These are phyloP conservation scores for Aspergillus avenaceus DNA, from an alignment of 495 filamentous ascomycete species.

Conservation along the genomic window DNA sequence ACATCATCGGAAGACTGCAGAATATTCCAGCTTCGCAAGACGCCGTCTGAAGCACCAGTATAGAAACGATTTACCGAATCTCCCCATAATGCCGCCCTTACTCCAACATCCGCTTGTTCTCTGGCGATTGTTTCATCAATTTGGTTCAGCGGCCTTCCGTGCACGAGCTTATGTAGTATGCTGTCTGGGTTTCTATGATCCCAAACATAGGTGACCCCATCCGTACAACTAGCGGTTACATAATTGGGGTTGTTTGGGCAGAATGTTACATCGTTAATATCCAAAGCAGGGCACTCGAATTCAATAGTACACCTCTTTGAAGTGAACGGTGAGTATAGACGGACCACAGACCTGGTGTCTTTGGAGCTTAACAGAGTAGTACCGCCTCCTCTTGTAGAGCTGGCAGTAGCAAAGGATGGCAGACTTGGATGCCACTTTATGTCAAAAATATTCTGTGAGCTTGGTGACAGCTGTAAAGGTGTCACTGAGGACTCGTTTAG, in stretches of 20 bases:
- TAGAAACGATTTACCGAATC: constrained; percentile 65
- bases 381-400: constrained; percentile 17
- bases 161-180: constrained; percentile 62
- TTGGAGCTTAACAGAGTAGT: constrained; percentile 15
- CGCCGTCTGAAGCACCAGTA: constrained; percentile 86
- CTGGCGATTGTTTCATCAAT: constrained; percentile 49
- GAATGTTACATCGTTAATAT: constrained; percentile 81
- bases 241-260: constrained; percentile 48
- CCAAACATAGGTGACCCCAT: constrained; percentile 81
- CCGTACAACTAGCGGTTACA: constrained; percentile 79
- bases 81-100: constrained; percentile 80
- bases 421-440: constrained; percentile 69
- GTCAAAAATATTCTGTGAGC: constrained; percentile 73
- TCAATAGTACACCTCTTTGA: constrained; percentile 26
- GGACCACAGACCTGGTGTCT: constrained; percentile 46
- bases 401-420: constrained; percentile 56
- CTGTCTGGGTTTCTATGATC: constrained; percentile 57
- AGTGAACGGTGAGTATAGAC: constrained; percentile 43
- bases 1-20: constrained; percentile 53
- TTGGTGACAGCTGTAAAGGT: constrained; percentile 40
- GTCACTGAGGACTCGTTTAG: constrained; percentile 44
- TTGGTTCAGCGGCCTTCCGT: constrained; percentile 65
- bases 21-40: constrained; percentile 83
- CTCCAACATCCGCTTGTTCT: constrained; percentile 73
- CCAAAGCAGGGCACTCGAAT: constrained; percentile 69